Base-by-base conservation (phyloP, 768 basidiomycete species). In the Tephrocybe rancida region DNA sequence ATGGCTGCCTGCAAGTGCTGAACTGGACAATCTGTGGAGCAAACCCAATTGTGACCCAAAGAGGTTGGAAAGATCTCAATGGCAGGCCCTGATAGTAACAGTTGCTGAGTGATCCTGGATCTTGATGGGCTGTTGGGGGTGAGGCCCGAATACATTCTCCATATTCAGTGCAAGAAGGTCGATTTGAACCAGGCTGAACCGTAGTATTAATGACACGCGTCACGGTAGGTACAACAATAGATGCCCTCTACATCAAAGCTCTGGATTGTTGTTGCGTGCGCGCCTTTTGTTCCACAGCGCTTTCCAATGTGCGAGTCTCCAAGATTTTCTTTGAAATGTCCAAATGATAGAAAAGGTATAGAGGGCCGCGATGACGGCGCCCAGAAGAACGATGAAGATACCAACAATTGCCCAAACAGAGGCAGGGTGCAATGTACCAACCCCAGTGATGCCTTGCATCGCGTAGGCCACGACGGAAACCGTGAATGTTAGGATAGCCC, bases 281-380 rank as follows among this genome's bases (percentile, higher is more conserved):
- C 51, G 55, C n/a, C 34, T 19, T 50, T 41, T 25, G 35, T 19
- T 61, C 60, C 61, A 64, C 22, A 52, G 27, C 18, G 48, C 47
- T 34, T 59, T 64, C 18, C 56, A 52, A 22, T 57, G 58, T 21
- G 59, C 44, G 44, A 61, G 58, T n/a, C 62, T 57, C 52, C 57
- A 60, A 39, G 51, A 56, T n/a, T 52, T 65, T 56, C 59, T 63
- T 44, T 68, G 68, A 50, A 76, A 77, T 24, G 69, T 76, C 81
- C 82, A 82, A 25, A 83, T 76, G 32, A 71, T 69, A 13, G 77
- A 76, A 57, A 83, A 78, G 2, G 76, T 76, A 59, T 81, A 78
- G 30, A 83, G 61, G 4, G 76, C 77, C 10, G 70, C 52, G 10
- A 67, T 48, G 16, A 80, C 76, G 25, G 67, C 59, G 3, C 71